Evolutionary conservation across 176 grass and related monocot genomes (phyloP).

Genomic region (Bolboschoenus planiculmis): DNA sequence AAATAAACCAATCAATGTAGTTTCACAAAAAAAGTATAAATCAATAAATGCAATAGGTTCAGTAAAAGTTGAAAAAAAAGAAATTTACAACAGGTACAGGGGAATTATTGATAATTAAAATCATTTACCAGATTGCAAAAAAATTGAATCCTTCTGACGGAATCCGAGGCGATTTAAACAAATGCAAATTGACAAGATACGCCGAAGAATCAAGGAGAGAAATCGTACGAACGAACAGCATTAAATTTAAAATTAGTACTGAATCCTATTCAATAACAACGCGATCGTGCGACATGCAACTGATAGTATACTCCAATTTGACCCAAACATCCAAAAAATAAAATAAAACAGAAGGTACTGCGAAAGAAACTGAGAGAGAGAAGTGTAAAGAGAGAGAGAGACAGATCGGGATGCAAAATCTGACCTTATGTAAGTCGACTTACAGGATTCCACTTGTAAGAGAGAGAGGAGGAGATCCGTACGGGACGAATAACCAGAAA

Average conservation of each 20-base stretch:
- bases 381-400: background rate
- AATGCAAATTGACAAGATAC: conserved; percentile 13
- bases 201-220: background rate
- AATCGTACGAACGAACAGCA: background rate
- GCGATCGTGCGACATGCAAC: conserved; percentile 5
- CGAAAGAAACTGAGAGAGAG: conserved; percentile 1
- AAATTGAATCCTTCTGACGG: conserved; percentile 2
- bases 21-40: background rate
- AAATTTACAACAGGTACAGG: background rate
- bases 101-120: background rate
- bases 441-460: conserved; percentile 8
- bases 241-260: background rate
- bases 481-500: background rate
- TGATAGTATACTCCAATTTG: background rate
- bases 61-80: background rate
- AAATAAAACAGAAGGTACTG: background rate
- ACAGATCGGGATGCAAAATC: conserved; percentile 10
- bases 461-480: background rate
- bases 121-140: background rate
- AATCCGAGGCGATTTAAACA: conserved; percentile 24
- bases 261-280: background rate
- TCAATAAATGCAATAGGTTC: background rate
- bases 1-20: background rate
- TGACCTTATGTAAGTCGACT: conserved; percentile 16
- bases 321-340: background rate